Evolutionary conservation across 495 filamentous ascomycete species (phyloP).

Genomic region (Wilcoxina mikolae): DNA sequence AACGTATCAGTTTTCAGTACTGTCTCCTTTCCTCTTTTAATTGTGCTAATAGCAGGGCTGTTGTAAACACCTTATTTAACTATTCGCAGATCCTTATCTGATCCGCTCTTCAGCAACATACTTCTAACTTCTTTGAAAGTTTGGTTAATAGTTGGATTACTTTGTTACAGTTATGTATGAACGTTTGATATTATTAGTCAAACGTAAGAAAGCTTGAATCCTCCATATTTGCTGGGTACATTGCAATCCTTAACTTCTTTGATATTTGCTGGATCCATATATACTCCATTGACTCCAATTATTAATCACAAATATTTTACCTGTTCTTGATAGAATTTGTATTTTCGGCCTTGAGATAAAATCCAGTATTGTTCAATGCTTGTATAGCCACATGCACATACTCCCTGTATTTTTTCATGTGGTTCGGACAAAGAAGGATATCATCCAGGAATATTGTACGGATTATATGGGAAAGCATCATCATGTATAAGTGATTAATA

Average conservation of each 20-base stretch:
- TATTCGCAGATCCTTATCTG: no score
- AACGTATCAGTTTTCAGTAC: no score
- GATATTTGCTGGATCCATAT: slow-evolving; percentile 3
- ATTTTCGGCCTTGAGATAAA: slow-evolving; percentile 6
- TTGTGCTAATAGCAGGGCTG: no score
- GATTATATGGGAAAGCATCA: slow-evolving; percentile 23
- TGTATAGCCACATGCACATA: not conserved
- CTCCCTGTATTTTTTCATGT: slow-evolving; percentile 3
- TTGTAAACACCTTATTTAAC: no score
- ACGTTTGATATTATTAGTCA: slow-evolving; percentile 32
- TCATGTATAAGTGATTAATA: slow-evolving; percentile 28
- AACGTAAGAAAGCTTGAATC: slow-evolving; percentile 23
- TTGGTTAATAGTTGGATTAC: slow-evolving; percentile 15
- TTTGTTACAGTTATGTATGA: slow-evolving; percentile 25
- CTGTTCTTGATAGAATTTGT: not conserved
- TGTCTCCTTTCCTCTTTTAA: no score
- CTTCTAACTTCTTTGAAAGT: not conserved
- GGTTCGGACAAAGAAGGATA: no score
- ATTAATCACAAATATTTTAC: not conserved
- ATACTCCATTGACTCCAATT: not conserved
- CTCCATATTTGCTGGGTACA: slow-evolving; percentile 12
- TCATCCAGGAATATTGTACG: no score
- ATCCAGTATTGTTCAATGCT: not conserved
- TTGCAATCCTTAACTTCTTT: not conserved
- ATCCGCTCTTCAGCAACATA: not conserved